Evolutionary conservation across 306 rosid species (phyloP), one percentile per base, ranked within the genome.

Genomic region (Citrullus colocynthis): DNA sequence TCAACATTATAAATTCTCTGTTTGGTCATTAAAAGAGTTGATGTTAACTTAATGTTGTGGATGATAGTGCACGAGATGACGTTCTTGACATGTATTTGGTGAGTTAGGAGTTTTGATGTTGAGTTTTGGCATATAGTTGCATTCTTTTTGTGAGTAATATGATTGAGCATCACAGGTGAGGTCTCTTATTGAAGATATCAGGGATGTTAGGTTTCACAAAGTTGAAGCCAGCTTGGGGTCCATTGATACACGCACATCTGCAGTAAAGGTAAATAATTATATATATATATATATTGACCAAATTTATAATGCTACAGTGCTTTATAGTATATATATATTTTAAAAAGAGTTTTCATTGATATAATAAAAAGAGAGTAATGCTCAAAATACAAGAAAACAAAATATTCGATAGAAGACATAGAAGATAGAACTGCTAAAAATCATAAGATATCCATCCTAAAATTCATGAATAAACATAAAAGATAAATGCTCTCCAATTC

Each of bases 171-270:
- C 83, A 30, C 61, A 90, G 97, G 97, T 89, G 89, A 89, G 97
- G 80, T 91, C 99, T 82, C 88, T 96, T n/a, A 80, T 92, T 75
- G 97, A 92, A 81, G 99, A 96, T 80, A 92, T 96, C 78, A 88
- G 91, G 76, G 89, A 92, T 83, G 97, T 91, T 62, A 84, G 99
- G 87, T 95, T 95, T 85, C 98, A 90, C 84, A 95, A 95, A 85
- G 92, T 92, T 37, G 93, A 93, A 85, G 89, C 91, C 51, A 92
- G 93, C 80, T 88, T 96, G 81, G 98, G 89, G 83, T 87, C 93
- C 48, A 90, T 96, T 56, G 93, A 84, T 85, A 96, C 93, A 51
- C 93, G 96, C 18, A 88, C 98, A 79, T 79, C 96, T 77, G 98
- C 99, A 48, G 97, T 96, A 48, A 91, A 87, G 97, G 99, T 96